A percentile compares a stretch with the other conserved stretches of the same genome.
phyloP scores from a whole-genome alignment of 805 yeast genomes.

The Ogataea pilisensis region DNA sequence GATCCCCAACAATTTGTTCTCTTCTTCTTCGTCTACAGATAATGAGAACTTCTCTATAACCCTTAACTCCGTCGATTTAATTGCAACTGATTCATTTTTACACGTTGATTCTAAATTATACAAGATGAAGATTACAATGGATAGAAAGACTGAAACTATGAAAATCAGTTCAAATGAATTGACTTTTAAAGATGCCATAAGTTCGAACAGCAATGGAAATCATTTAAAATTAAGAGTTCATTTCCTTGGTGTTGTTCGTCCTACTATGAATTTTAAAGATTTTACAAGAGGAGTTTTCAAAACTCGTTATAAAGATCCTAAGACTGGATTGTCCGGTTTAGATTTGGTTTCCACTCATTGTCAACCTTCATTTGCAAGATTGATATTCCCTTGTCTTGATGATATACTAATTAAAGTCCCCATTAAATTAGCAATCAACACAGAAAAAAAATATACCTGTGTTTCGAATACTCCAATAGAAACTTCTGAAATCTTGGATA shows the following conservation, averaged over 20 bases:
- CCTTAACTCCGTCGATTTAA: conserved; percentile 39
- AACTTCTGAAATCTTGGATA: conserved; percentile 11
- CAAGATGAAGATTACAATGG: conserved; percentile 24
- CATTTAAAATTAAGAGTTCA: conserved; percentile 25
- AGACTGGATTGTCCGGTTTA: conserved; percentile 46
- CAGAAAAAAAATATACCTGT: conserved; percentile 43
- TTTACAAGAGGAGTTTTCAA: conserved; percentile 63
- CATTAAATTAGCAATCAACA: conserved; percentile 45
- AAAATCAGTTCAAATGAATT: conserved; percentile 26
- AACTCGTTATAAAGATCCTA: conserved; percentile 54
- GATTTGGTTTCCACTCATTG: conserved; percentile 64
- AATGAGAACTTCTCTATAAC: conserved; percentile 22
- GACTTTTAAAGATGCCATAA: conserved; percentile 14
- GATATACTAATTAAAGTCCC: conserved; percentile 54
- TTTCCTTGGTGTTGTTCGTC: conserved; percentile 49
- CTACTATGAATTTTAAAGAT: conserved; percentile 50
- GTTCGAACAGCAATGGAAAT: not conserved
- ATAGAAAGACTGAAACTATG: conserved; percentile 38
- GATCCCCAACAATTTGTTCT: conserved; percentile 20
- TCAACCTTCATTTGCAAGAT: conserved; percentile 63
- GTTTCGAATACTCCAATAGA: conserved; percentile 45
- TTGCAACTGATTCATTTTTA: conserved; percentile 35
- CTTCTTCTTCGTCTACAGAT: conserved; percentile 5
- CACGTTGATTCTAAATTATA: conserved; percentile 12
- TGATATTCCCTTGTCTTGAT: conserved; percentile 67